Base-by-base conservation (phyloP, 371 early-diverging fungal genomes). In the Dinochytrium kinnereticum region DNA sequence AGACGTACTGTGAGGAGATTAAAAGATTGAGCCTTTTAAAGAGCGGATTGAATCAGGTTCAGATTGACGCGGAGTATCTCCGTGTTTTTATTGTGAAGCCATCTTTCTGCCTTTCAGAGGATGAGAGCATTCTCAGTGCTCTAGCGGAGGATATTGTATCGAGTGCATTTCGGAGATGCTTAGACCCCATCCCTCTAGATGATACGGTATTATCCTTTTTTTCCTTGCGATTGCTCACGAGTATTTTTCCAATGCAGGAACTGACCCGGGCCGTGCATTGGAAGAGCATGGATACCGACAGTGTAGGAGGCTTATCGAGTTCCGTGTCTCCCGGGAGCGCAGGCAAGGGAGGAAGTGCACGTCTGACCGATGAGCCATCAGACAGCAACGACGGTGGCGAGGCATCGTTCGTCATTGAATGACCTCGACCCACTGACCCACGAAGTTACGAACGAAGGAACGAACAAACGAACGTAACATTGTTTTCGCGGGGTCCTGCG, bases 61-160 rank as follows among this genome's bases (percentile, higher is more conserved):
- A 78, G 65, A 65, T 78, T 0, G 78, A 78, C 65, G 72, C 64
- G n/a, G 72, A 71, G 34, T 39, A 65, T 30, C 59, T 75, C 26
- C 75, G 57, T n/a, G 5, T 37, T 15, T 38, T 53, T 17, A 51
- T 75, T 7, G 34, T 21, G 1, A 24, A 64, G 30, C 65, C 65
- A 1, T 39, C 24, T 7, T 74, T 64, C 51, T 69, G 70, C 33
- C 55, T 24, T 15, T 38, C 59, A 3, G 7, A 61, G 1, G 64
- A 69, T 38, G 74, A 70, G 19, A 65, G 69, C 28, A 64, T 51
- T 2, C 28, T 70, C 15, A 31, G 64, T 15, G 19, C 57, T 0
- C 38, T 75, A 7, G 71, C 71, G 3, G 75, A 75, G 24, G 75
- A 75, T 24, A 70, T 71, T 53, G 67, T 75, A 7, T 36, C 75